A percentile compares a stretch with the other conserved stretches of the same genome.
Conservation (phyloP, 2,329 filamentous ascomycete genomes). For the Neofusicoccum sp. region DNA sequence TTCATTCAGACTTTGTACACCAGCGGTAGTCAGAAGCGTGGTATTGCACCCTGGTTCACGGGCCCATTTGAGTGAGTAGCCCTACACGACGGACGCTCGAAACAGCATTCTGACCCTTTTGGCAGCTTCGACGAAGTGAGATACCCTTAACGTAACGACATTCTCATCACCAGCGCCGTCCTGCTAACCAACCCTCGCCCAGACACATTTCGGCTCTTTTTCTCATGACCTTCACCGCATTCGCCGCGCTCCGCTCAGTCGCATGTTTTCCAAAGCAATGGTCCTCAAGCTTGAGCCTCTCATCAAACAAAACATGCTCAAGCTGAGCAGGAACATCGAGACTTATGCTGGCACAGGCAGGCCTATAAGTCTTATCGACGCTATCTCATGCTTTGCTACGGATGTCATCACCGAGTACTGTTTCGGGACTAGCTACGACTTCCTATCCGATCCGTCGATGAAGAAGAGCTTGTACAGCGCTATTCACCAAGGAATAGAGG, state of each 20-base stretch:
- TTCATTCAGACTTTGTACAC: constrained; percentile 37
- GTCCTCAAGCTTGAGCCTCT: constrained; percentile 19
- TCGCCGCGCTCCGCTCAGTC: constrained; percentile 18
- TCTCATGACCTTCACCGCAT: constrained; percentile 25
- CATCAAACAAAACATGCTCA: constrained; percentile 18
- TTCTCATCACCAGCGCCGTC: not conserved
- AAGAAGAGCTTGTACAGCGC: constrained; percentile 22
- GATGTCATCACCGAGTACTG: constrained; percentile 26
- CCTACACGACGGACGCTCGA: not conserved
- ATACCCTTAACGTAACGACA: no score
- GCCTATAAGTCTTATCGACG: constrained; percentile 18
- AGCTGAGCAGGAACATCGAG: constrained; percentile 20
- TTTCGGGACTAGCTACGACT: constrained; percentile 22
- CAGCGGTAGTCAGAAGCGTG: constrained; percentile 18
- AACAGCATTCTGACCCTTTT: no score
- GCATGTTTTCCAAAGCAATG: constrained; percentile 19
- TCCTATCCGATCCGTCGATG: constrained; percentile 20
- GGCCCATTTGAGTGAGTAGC: not conserved
- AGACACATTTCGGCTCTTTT: constrained; percentile 14
- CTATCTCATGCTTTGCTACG: constrained; percentile 20
- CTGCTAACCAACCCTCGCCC: not conserved
- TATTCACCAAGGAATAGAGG: constrained; percentile 9
- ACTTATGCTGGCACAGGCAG: constrained; percentile 13
- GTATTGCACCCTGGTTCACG: constrained; percentile 12
- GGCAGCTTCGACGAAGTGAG: not conserved